Base-by-base conservation (phyloP, 331 rosid species). In the Quercus lobata region DNA sequence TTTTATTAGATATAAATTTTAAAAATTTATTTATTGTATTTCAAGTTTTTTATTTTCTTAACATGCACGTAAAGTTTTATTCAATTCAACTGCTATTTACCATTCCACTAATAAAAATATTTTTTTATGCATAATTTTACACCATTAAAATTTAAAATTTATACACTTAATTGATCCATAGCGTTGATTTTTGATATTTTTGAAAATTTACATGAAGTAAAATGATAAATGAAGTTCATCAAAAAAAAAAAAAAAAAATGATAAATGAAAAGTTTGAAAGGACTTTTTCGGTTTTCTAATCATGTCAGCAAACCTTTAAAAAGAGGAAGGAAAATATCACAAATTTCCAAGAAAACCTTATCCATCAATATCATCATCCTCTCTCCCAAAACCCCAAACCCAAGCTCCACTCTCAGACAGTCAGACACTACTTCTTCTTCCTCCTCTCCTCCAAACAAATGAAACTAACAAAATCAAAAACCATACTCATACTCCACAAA, bases 271-370 rank as follows among this genome's bases (percentile, higher is more conserved):
- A 41, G 12, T 41, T 9, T 8, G 46, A 41, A 41, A 8, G 12
- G 12, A 41, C 46, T 41, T 41, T 41, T 9, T 0, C 12, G 46
- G 46, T 41, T 41, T 41, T 41, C 12, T 41, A 8, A 8, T 41
- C 46, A 41, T 0, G 46, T 41, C 46, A 41, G 46, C 46, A 41
- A 8, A 41, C 46, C 46, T 41, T 41, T 8, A 41, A 41, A 41
- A 41, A 5, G 49, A 22, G 6, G 22, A 46, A 21, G 0, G 17
- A 71, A 46, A 8, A 46, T 21, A 84, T 76, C 77, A 65, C 18
- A 69, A 49, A 1, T 30, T 72, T 52, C 25, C 81, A 7, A 15
- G 56, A 84, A 74, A 58, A 80, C 76, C 91, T 88, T 88, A 85
- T 88, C 91, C 91, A 54, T 82, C 84, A 4, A 41, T 41, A 41